A percentile compares a stretch with the other conserved stretches of the same genome.
These are phyloP conservation scores for Herpetospermum pedunculosum DNA, from an alignment of 306 rosid genomes.

Conservation along the genomic window DNA sequence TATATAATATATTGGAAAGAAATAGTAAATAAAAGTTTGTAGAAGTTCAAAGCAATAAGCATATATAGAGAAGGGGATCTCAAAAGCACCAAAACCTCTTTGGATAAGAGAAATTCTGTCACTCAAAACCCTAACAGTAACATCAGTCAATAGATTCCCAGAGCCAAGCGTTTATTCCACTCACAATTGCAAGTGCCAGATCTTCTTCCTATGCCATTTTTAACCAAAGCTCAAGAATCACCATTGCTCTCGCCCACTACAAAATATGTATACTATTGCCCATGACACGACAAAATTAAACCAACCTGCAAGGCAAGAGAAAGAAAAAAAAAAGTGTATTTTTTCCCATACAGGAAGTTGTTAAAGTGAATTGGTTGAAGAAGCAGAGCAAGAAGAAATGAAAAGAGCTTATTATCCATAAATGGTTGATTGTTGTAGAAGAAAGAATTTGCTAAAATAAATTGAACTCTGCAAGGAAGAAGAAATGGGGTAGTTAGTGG, in stretches of 20 bases:
- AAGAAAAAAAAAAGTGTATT: background rate
- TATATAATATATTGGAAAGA: background rate
- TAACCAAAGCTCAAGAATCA: slow-evolving; percentile 4
- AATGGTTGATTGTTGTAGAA: background rate
- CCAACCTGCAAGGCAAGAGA: background rate
- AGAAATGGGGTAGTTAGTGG: background rate
- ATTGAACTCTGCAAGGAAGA: background rate
- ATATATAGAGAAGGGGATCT: slow-evolving; percentile 35
- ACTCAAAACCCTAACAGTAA: slow-evolving; percentile 50
- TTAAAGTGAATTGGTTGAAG: background rate
- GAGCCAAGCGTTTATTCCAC: slow-evolving; percentile 1
- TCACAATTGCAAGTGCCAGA: background rate
- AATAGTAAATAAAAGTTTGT: background rate
- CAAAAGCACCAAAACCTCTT: slow-evolving; percentile 46
- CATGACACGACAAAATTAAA: background rate
- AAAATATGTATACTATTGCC: background rate
- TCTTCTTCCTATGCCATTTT: background rate
- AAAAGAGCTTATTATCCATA: background rate
- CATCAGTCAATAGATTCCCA: slow-evolving; percentile 26
- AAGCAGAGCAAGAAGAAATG: background rate
- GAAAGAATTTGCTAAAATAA: slow-evolving; percentile 4
- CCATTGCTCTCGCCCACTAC: background rate
- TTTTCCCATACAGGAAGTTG: background rate
- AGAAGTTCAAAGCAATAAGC: slow-evolving; percentile 2
- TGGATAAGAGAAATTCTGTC: slow-evolving; percentile 38